Percentiles rank a stretch among this genome's conserved stretches.
Evolutionary conservation across 2,329 filamentous ascomycete genomes (phyloP).

Genomic region (Paecilomyces sp.): DNA sequence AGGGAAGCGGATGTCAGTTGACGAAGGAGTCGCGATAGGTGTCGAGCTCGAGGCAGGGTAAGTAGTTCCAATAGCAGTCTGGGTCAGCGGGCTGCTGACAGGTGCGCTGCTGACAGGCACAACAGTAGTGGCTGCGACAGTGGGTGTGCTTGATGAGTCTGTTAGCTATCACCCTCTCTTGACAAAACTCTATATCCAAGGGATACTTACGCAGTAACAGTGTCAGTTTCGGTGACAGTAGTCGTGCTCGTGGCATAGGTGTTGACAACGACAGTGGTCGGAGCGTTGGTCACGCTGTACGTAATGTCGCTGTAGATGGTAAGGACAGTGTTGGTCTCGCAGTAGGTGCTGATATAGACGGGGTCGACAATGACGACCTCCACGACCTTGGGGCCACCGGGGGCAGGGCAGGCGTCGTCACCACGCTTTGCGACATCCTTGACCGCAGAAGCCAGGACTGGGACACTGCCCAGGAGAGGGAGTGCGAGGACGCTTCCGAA

Average conservation of each 20-base stretch:
- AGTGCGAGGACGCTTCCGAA: neutral
- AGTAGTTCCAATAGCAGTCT: no score
- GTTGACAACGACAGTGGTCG: neutral
- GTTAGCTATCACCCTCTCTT: neutral
- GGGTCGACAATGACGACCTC: neutral
- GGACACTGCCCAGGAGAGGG: neutral
- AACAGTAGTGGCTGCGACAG: no score
- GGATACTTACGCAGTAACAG: neutral
- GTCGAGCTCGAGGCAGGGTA: neutral
- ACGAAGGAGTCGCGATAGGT: neutral
- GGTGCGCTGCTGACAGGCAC: no score
- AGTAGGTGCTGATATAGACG: neutral
- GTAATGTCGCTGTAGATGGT: neutral
- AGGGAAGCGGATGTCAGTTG: conserved; percentile 23
- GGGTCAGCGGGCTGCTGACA: no score
- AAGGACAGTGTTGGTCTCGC: neutral
- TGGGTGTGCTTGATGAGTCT: no score
- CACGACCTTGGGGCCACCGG: neutral
- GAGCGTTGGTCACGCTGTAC: neutral
- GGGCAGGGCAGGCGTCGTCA: neutral
- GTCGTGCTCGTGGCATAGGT: neutral
- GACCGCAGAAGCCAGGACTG: neutral
- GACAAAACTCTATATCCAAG: neutral
- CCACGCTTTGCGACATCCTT: neutral
- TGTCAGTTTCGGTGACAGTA: neutral